These are phyloP conservation scores for Debaryomyces nepalensis DNA, from an alignment of 1,139 yeast species.

Conservation along the genomic window DNA sequence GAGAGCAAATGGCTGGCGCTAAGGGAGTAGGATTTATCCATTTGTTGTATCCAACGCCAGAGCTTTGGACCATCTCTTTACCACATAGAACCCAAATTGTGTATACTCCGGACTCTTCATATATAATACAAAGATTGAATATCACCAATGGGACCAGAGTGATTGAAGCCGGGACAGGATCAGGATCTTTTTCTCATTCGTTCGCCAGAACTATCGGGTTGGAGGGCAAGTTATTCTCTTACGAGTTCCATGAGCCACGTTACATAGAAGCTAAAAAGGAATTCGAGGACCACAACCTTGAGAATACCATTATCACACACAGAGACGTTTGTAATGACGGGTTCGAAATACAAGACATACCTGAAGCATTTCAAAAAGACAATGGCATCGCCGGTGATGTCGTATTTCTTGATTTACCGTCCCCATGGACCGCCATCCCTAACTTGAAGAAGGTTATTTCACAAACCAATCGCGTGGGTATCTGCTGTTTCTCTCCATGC, in stretches of 20 bases:
- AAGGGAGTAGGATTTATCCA: constrained; percentile 88
- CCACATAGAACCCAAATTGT: constrained; percentile 99
- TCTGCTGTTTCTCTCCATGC: constrained; percentile 97
- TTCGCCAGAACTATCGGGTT: constrained; percentile 76
- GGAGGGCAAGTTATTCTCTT: constrained; percentile 73
- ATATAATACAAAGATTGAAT: constrained; percentile 79
- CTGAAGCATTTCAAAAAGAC: constrained; percentile 33
- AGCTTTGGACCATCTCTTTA: constrained; percentile 89
- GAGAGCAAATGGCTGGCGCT: constrained; percentile 82
- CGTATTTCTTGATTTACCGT: constrained; percentile 89
- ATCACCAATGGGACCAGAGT: constrained; percentile 78
- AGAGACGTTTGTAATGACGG: constrained; percentile 93
- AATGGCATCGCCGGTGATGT: constrained; percentile 60
- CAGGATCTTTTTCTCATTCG: constrained; percentile 94
- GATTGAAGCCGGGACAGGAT: constrained; percentile 97
- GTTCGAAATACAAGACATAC: constrained; percentile 55
- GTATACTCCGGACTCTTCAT: constrained; percentile 93
- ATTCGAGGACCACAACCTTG: constrained; percentile 71
- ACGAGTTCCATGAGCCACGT: constrained; percentile 89
- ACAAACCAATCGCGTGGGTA: constrained; percentile 56
- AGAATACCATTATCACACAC: constrained; percentile 67
- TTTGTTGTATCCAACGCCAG: constrained; percentile 89
- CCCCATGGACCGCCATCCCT: constrained; percentile 96
- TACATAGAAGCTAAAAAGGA: constrained; percentile 79
- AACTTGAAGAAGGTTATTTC: constrained; percentile 67